Percentiles rank a stretch among this genome's conserved stretches.
phyloP scores from a whole-genome alignment of 805 yeast species.

The Myxozyma nipponensis region DNA sequence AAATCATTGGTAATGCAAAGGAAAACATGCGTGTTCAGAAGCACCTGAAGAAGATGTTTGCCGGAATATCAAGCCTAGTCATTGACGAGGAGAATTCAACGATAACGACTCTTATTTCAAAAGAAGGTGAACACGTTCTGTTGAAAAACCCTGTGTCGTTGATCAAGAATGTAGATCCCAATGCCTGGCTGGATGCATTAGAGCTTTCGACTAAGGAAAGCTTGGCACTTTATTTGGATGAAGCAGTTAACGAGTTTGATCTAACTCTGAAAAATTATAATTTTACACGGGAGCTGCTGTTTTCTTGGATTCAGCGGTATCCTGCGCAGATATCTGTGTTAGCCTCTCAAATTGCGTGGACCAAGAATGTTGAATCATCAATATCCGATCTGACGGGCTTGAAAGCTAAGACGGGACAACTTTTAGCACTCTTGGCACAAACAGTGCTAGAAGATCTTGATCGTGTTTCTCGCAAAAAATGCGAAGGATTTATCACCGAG shows the following conservation, averaged over 20 bases:
- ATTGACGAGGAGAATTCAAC: slow-evolving; percentile 37
- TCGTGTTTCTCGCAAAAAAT: slow-evolving; percentile 41
- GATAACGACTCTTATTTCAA: slow-evolving; percentile 53
- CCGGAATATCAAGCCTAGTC: slow-evolving; percentile 52
- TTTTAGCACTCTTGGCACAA: slow-evolving; percentile 37
- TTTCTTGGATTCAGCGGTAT: slow-evolving; percentile 39
- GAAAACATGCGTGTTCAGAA: slow-evolving; percentile 48
- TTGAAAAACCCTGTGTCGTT: slow-evolving; percentile 47
- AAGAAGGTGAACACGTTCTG: slow-evolving; percentile 57
- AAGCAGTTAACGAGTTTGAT: slow-evolving; percentile 36
- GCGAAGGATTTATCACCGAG: slow-evolving; percentile 65
- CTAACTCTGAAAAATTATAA: slow-evolving; percentile 18
- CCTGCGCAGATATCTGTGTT: slow-evolving; percentile 59
- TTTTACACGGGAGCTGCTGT: slow-evolving; percentile 25
- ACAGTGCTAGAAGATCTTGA: slow-evolving; percentile 35
- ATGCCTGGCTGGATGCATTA: slow-evolving; percentile 60
- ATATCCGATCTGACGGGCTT: not conserved
- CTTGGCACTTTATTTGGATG: slow-evolving; percentile 39
- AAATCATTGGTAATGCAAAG: slow-evolving; percentile 65
- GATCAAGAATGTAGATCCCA: slow-evolving; percentile 42
- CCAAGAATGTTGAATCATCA: slow-evolving; percentile 38
- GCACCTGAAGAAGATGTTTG: slow-evolving; percentile 67
- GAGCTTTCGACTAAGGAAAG: slow-evolving; percentile 54
- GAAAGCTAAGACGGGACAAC: not conserved
- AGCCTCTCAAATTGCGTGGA: slow-evolving; percentile 56